phyloP scores from a whole-genome alignment of 2,329 filamentous ascomycete species.

The Alternaria infectoria region DNA sequence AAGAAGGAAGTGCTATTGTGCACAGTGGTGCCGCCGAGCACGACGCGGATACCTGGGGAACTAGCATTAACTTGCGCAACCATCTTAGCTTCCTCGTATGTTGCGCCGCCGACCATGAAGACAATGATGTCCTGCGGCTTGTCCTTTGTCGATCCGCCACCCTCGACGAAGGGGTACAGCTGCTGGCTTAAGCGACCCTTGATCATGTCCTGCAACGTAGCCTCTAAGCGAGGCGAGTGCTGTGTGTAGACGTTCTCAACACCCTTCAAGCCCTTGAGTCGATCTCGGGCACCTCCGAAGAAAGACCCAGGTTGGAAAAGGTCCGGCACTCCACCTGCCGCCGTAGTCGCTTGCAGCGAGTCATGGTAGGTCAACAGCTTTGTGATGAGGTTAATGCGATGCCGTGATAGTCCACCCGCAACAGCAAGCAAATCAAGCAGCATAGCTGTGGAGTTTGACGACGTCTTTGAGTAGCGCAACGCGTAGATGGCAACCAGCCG shows the following conservation, averaged over 20 bases:
- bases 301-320: conserved; percentile 88
- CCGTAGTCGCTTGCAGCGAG: conserved; percentile 76
- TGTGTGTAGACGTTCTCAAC: conserved; percentile 99
- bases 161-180: conserved; percentile 92
- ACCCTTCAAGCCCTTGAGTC: conserved; percentile 93
- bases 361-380: conserved; percentile 86
- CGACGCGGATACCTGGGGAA: conserved; percentile 84
- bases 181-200: conserved; percentile 87
- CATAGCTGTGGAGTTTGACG: conserved; percentile 81
- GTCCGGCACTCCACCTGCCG: conserved; percentile 82
- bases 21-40: conserved; percentile 85
- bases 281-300: conserved; percentile 83
- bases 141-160: conserved; percentile 82
- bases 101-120: conserved; percentile 91
- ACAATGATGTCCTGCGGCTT: conserved; percentile 97
- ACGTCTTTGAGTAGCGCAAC: conserved; percentile 86
- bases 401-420: conserved; percentile 78
- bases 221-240: conserved; percentile 86
- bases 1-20: conserved; percentile 89
- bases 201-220: conserved; percentile 88
- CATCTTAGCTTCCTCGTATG: conserved; percentile 97
- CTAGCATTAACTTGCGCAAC: conserved; percentile 93
- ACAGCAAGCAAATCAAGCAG: conserved; percentile 85
- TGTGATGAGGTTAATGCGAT: conserved; percentile 78
- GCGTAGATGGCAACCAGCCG: conserved; percentile 93